phyloP scores from a whole-genome alignment of 2,329 filamentous ascomycete species.

The Pezicula radicicola region DNA sequence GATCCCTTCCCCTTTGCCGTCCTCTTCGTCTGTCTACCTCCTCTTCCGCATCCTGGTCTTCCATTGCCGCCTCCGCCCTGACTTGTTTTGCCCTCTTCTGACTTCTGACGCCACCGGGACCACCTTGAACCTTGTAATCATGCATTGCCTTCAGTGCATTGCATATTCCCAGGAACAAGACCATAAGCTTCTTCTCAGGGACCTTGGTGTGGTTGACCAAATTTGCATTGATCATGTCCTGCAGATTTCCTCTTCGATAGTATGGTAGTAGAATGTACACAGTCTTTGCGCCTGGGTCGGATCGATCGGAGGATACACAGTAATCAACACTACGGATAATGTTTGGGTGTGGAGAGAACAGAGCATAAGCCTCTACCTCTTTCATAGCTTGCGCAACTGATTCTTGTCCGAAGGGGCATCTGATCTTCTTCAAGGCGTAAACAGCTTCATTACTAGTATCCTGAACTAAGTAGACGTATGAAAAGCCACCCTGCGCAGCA shows the following conservation, averaged over 20 bases:
- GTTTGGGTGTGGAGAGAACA: slow-evolving; percentile 79
- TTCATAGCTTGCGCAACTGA: slow-evolving; percentile 92
- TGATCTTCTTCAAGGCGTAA: slow-evolving; percentile 97
- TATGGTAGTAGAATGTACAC: slow-evolving; percentile 97
- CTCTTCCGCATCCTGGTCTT: slow-evolving; percentile 38
- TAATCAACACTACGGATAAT: slow-evolving; percentile 88
- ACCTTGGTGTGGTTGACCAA: slow-evolving; percentile 91
- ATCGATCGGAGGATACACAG: slow-evolving; percentile 71
- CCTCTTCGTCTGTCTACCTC: slow-evolving; percentile 31
- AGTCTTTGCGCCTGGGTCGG: slow-evolving; percentile 73
- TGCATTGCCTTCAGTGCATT: slow-evolving; percentile 88
- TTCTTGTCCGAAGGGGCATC: slow-evolving; percentile 96
- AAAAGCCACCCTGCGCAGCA: slow-evolving; percentile 77
- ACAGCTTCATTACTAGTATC: slow-evolving; percentile 80
- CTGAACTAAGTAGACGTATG: slow-evolving; percentile 97
- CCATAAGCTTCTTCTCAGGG: slow-evolving; percentile 83
- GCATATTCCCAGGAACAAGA: slow-evolving; percentile 88
- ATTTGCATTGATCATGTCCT: slow-evolving; percentile 98
- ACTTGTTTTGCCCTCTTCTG: slow-evolving; percentile 44
- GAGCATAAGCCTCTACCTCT: slow-evolving; percentile 93
- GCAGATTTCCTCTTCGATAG: slow-evolving; percentile 90
- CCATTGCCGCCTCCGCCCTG: slow-evolving; percentile 30
- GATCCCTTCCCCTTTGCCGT: slow-evolving; percentile 38
- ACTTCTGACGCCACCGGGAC: slow-evolving; percentile 45
- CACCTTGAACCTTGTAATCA: slow-evolving; percentile 70